Conservation (phyloP, 2,329 filamentous ascomycete species). For the Curvularia hawaiiensis region DNA sequence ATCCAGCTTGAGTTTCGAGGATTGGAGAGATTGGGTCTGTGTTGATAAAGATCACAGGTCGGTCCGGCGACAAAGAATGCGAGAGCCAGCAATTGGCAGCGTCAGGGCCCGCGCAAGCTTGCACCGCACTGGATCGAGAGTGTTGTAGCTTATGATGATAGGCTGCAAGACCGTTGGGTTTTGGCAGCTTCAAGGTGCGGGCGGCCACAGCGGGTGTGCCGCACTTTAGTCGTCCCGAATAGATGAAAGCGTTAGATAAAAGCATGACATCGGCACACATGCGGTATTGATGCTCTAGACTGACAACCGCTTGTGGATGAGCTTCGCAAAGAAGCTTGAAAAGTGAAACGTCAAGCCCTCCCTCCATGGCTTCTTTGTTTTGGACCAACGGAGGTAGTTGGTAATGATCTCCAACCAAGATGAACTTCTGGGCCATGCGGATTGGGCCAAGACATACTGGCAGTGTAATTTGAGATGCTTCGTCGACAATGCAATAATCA, state of each 20-base stretch:
- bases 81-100: slow-evolving; percentile 73
- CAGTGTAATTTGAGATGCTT: slow-evolving; percentile 95
- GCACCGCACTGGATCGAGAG: slow-evolving; percentile 11
- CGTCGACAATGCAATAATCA: slow-evolving; percentile 98
- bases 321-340: slow-evolving; percentile 92
- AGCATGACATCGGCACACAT: slow-evolving; percentile 99
- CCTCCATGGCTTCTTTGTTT: slow-evolving; percentile 83
- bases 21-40: slow-evolving; percentile 74
- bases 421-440: slow-evolving; percentile 88
- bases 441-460: slow-evolving; percentile 95
- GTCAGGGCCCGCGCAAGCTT: slow-evolving; percentile 58
- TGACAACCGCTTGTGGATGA: slow-evolving; percentile 86
- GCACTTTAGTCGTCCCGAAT: slow-evolving; percentile 87
- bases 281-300: slow-evolving; percentile 92
- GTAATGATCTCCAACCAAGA: slow-evolving; percentile 95
- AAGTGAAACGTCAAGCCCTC: slow-evolving; percentile 87
- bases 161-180: slow-evolving; percentile 36
- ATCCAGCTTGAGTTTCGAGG: slow-evolving; percentile 73
- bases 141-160: slow-evolving; percentile 39
- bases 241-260: slow-evolving; percentile 90
- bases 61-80: slow-evolving; percentile 69
- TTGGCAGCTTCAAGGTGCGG: slow-evolving; percentile 70
- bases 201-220: slow-evolving; percentile 77
- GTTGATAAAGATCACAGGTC: slow-evolving; percentile 85
- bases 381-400: slow-evolving; percentile 93